phyloP scores from a whole-genome alignment of 1,284 basidiomycete species.

The Wallemia ichthyophaga region DNA sequence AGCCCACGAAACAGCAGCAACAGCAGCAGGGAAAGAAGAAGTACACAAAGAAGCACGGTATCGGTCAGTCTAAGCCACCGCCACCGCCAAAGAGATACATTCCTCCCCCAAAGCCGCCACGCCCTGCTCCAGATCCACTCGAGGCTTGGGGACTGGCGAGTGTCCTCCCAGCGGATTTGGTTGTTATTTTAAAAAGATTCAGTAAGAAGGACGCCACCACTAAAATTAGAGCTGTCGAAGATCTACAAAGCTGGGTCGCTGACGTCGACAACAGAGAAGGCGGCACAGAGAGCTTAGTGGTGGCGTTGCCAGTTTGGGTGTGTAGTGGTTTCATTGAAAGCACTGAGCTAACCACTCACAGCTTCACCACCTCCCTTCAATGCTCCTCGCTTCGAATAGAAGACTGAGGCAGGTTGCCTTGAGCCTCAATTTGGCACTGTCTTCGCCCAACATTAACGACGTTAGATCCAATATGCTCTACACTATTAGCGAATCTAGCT shows the following conservation, averaged over 20 bases:
- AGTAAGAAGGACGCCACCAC: conserved; percentile 80
- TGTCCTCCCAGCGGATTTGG: conserved; percentile 45
- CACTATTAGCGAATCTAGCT: conserved; percentile 31
- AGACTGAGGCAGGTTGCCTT: conserved; percentile 39
- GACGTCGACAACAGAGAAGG: conserved; percentile 19
- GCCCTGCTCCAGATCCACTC: conserved; percentile 60
- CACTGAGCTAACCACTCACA: too few species aligned
- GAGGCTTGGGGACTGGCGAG: conserved; percentile 56
- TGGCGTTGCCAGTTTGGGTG: conserved; percentile 54
- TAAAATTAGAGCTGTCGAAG: conserved; percentile 58
- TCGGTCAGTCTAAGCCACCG: conserved; percentile 21
- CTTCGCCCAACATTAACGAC: conserved; percentile 22
- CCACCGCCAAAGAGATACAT: conserved; percentile 49
- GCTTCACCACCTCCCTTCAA: conserved; percentile 52
- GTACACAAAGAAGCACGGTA: conserved; percentile 26
- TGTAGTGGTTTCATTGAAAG: too few species aligned
- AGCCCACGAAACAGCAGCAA: conserved; percentile 18
- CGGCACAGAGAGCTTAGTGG: conserved; percentile 18
- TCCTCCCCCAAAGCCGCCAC: conserved; percentile 54
- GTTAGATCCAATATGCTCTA: conserved; percentile 28
- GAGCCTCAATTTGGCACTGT: conserved; percentile 34
- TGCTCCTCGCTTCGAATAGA: conserved; percentile 52
- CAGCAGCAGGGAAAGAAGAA: conserved; percentile 18
- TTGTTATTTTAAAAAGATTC: conserved; percentile 49
- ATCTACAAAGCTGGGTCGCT: conserved; percentile 36